Evolutionary conservation across 768 basidiomycete genomes (phyloP).

Genomic region (Lactarius evosmus): DNA sequence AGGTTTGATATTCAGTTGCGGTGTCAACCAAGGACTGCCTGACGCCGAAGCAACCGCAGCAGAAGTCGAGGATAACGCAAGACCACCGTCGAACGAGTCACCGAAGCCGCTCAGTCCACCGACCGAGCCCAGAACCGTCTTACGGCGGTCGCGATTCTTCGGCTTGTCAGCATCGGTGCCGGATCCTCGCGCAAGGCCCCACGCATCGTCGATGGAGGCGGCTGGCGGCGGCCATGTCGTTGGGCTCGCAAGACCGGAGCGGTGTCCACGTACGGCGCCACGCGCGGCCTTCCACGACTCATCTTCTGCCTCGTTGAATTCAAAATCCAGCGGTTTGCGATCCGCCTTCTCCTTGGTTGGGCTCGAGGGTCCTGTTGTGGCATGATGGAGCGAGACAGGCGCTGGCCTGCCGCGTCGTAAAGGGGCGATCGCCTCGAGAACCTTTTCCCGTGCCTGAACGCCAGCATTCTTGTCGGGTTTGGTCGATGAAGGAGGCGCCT

Average conservation of each 20-base stretch:
- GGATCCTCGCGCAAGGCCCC: slow-evolving; percentile 12
- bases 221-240: slow-evolving; percentile 16
- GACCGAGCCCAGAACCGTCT: slow-evolving; percentile 16
- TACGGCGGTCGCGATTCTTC: slow-evolving; percentile 27
- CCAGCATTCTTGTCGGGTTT: slow-evolving; percentile 47
- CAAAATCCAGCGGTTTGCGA: slow-evolving; percentile 25
- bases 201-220: slow-evolving; percentile 22
- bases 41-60: slow-evolving; percentile 12
- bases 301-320: slow-evolving; percentile 35
- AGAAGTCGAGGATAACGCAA: slow-evolving; percentile 16
- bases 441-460: slow-evolving; percentile 69
- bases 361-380: slow-evolving; percentile 32
- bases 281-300: slow-evolving; percentile 26
- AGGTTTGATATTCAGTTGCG: slow-evolving; percentile 11
- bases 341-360: slow-evolving; percentile 29
- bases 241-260: slow-evolving; percentile 27
- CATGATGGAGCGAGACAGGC: slow-evolving; percentile 21
- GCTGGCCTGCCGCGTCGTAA: slow-evolving; percentile 70
- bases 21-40: slow-evolving; percentile 5
- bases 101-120: slow-evolving; percentile 47
- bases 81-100: slow-evolving; percentile 48
- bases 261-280: slow-evolving; percentile 28
- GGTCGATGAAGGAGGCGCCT: slow-evolving; percentile 29
- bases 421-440: slow-evolving; percentile 75
- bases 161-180: slow-evolving; percentile 15